Conservation (phyloP, 331 rosid species). For the Telfairia occidentalis region DNA sequence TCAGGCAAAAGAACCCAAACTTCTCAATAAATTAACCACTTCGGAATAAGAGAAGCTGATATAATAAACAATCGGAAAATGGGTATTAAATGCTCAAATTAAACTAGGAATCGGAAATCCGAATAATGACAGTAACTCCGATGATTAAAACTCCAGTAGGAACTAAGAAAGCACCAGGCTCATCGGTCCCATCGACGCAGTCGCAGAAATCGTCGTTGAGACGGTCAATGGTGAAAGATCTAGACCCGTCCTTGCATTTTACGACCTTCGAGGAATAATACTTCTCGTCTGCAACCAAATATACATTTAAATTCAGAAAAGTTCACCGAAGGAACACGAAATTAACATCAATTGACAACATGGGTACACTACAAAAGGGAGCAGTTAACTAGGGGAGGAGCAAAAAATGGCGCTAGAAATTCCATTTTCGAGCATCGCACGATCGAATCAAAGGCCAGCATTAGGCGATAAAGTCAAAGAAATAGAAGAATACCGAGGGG, state of each 20-base stretch:
- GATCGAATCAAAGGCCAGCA: neutral
- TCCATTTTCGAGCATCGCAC: neutral
- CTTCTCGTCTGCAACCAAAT: slow-evolving; percentile 53
- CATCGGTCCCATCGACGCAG: slow-evolving; percentile 85
- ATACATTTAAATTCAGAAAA: slow-evolving; percentile 9
- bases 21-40: neutral
- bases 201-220: slow-evolving; percentile 79
- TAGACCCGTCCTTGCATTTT: slow-evolving; percentile 63
- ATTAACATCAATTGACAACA: neutral
- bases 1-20: neutral
- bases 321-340: neutral
- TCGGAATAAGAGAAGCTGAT: neutral
- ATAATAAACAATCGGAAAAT: neutral
- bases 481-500: slow-evolving; percentile 49
- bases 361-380: slow-evolving; percentile 12
- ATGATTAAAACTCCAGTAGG: neutral
- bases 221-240: slow-evolving; percentile 58
- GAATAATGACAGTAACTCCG: neutral
- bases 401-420: neutral
- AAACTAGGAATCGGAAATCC: neutral
- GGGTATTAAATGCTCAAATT: neutral
- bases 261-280: slow-evolving; percentile 45
- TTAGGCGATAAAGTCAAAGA: neutral
- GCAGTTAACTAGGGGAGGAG: neutral
- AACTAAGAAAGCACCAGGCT: slow-evolving; percentile 44